Evolutionary conservation across 2,329 filamentous ascomycete genomes (phyloP).

Genomic region (Nemania abortiva): DNA sequence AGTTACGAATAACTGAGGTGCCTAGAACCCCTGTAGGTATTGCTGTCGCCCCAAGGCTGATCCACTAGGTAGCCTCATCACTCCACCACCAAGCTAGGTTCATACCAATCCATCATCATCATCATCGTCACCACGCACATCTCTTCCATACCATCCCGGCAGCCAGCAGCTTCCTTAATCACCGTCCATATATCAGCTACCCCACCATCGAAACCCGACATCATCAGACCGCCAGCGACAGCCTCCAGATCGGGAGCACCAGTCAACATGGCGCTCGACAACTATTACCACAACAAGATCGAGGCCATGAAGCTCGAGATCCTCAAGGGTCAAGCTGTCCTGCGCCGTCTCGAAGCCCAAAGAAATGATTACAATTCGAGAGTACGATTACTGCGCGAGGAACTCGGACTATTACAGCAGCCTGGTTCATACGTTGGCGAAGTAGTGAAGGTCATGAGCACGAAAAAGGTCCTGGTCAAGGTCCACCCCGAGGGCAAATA

Average conservation of each 20-base stretch:
- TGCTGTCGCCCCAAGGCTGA: constrained; percentile 33
- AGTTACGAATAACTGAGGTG: not conserved
- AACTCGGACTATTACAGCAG: constrained; percentile 94
- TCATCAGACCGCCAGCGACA: constrained; percentile 18
- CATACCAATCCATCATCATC: constrained; percentile 1
- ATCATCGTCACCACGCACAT: not conserved
- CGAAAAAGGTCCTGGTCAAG: constrained; percentile 98
- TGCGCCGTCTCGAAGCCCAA: constrained; percentile 95
- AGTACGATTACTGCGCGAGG: constrained; percentile 92
- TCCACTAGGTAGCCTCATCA: constrained; percentile 36
- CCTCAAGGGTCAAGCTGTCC: constrained; percentile 95
- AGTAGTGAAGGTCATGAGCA: constrained; percentile 99
- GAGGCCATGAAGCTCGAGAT: constrained; percentile 99
- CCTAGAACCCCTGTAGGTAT: not conserved
- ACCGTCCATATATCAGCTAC: not conserved
- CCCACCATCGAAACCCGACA: constrained; percentile 1
- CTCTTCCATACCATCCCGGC: not conserved
- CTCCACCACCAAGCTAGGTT: constrained; percentile 13
- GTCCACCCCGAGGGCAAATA: constrained; percentile 99
- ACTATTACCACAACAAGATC: constrained; percentile 99
- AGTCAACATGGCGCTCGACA: constrained; percentile 94
- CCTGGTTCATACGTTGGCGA: constrained; percentile 98
- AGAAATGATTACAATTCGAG: constrained; percentile 99
- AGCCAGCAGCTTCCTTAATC: not conserved
- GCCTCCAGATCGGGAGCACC: constrained; percentile 42